Evolutionary conservation across 371 early-diverging fungal genomes (phyloP).

Genomic region (Mortierella sp.): DNA sequence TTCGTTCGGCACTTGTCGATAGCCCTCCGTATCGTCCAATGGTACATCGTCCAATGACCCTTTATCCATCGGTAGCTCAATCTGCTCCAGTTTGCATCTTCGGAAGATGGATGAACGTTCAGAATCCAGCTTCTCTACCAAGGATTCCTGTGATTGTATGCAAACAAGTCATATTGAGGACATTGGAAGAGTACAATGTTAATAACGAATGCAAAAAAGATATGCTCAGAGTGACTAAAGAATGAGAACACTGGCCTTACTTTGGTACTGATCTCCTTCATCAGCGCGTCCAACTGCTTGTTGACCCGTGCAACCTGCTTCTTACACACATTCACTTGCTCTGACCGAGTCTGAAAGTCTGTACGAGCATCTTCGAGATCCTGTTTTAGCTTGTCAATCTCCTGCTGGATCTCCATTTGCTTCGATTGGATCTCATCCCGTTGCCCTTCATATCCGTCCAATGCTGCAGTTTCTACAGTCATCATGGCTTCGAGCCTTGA

Average conservation of each 20-base stretch:
- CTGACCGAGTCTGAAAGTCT: slow-evolving; percentile 62
- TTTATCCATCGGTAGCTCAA: slow-evolving; percentile 79
- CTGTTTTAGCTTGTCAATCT: slow-evolving; percentile 49
- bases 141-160: slow-evolving; percentile 63
- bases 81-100: slow-evolving; percentile 91
- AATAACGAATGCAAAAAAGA: no score
- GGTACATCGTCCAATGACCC: slow-evolving; percentile 78
- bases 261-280: slow-evolving; percentile 71
- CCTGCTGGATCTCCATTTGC: slow-evolving; percentile 52
- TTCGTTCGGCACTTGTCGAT: slow-evolving; percentile 30
- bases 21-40: slow-evolving; percentile 67
- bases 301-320: slow-evolving; percentile 68
- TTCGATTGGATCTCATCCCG: slow-evolving; percentile 56
- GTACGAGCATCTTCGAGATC: slow-evolving; percentile 59
- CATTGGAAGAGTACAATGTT: neutral
- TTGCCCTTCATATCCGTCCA: slow-evolving; percentile 55
- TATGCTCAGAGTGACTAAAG: no score
- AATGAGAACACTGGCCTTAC: slow-evolving; percentile 23
- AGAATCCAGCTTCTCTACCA: slow-evolving; percentile 78
- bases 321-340: slow-evolving; percentile 67
- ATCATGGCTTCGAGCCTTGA: slow-evolving; percentile 58
- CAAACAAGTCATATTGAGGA: neutral
- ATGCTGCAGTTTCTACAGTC: slow-evolving; percentile 40
- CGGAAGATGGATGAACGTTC: slow-evolving; percentile 85
- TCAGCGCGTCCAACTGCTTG: slow-evolving; percentile 72